Percentiles rank a stretch among this genome's conserved stretches.
Conservation (phyloP, 2,329 filamentous ascomycete genomes). For the Penicillium sp. region DNA sequence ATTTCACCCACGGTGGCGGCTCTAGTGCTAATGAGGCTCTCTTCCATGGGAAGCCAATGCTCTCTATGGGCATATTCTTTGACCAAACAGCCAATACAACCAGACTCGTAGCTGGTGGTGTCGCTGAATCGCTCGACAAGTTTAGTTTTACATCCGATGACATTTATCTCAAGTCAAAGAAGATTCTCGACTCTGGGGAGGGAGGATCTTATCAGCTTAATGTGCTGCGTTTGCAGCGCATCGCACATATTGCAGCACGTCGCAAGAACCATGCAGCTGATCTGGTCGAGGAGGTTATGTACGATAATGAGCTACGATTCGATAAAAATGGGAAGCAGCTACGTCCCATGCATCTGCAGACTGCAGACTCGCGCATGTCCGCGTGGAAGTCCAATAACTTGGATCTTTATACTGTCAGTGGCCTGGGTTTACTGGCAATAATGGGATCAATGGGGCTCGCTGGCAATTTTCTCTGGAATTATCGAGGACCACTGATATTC, state of each 20-base stretch:
- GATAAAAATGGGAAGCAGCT: slow-evolving; percentile 18
- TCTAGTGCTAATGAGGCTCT: slow-evolving; percentile 49
- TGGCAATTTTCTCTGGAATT: not conserved
- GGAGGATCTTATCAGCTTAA: slow-evolving; percentile 39
- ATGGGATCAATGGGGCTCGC: not conserved
- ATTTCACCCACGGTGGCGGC: slow-evolving; percentile 49
- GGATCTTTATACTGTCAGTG: slow-evolving; percentile 36
- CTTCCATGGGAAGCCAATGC: slow-evolving; percentile 45
- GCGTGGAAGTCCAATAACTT: slow-evolving; percentile 45
- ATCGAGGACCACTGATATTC: not conserved
- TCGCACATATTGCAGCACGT: slow-evolving; percentile 42
- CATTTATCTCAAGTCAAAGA: slow-evolving; percentile 34
- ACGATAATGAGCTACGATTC: slow-evolving; percentile 35
- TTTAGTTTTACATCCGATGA: slow-evolving; percentile 37
- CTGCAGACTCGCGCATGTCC: slow-evolving; percentile 49
- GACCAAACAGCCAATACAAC: slow-evolving; percentile 49
- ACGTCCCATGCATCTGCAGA: slow-evolving; percentile 50
- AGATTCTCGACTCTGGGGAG: slow-evolving; percentile 31
- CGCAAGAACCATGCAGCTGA: slow-evolving; percentile 47
- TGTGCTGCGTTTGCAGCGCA: slow-evolving; percentile 42
- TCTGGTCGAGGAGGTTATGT: slow-evolving; percentile 49
- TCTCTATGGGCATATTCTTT: slow-evolving; percentile 46
- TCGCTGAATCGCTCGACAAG: slow-evolving; percentile 44
- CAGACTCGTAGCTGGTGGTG: slow-evolving; percentile 41
- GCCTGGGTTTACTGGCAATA: not conserved